These are phyloP conservation scores for Rhynchospora tenuis DNA, from an alignment of 176 grass and related monocot species.

Conservation along the genomic window DNA sequence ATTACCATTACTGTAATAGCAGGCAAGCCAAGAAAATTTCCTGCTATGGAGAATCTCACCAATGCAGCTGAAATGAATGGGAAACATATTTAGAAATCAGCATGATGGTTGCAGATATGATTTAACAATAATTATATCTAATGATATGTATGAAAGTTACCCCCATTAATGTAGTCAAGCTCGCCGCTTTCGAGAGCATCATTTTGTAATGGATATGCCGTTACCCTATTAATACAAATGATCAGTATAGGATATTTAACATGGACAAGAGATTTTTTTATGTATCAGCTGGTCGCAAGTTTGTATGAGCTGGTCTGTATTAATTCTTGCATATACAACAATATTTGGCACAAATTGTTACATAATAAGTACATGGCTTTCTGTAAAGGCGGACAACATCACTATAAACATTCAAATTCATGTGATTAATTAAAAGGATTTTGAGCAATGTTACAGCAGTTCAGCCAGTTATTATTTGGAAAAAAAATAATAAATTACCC, in stretches of 20 bases:
- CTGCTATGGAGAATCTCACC: conserved; percentile 78
- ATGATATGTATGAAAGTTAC: conserved; percentile 32
- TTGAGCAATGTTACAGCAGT: neutral
- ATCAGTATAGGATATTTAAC: neutral
- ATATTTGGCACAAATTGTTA: neutral
- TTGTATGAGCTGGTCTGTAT: neutral
- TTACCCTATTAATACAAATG: conserved; percentile 43
- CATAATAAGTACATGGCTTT: neutral
- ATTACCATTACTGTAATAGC: conserved; percentile 73
- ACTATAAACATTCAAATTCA: neutral
- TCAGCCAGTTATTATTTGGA: neutral
- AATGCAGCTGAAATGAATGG: conserved; percentile 41
- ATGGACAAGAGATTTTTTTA: neutral
- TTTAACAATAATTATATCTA: neutral
- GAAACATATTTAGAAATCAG: neutral
- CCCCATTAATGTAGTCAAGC: conserved; percentile 91
- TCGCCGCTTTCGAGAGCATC: conserved; percentile 58
- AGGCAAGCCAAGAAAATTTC: conserved; percentile 86
- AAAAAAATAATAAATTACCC: conserved; percentile 35
- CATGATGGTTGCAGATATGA: neutral
- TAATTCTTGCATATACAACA: neutral
- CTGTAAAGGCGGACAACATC: neutral
- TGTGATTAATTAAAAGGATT: neutral
- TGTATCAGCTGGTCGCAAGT: neutral
- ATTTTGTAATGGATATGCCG: conserved; percentile 48